A percentile compares a stretch with the other conserved stretches of the same genome.
phyloP scores from a whole-genome alignment of 1,284 basidiomycete genomes.

The Farysia itapuensis region DNA sequence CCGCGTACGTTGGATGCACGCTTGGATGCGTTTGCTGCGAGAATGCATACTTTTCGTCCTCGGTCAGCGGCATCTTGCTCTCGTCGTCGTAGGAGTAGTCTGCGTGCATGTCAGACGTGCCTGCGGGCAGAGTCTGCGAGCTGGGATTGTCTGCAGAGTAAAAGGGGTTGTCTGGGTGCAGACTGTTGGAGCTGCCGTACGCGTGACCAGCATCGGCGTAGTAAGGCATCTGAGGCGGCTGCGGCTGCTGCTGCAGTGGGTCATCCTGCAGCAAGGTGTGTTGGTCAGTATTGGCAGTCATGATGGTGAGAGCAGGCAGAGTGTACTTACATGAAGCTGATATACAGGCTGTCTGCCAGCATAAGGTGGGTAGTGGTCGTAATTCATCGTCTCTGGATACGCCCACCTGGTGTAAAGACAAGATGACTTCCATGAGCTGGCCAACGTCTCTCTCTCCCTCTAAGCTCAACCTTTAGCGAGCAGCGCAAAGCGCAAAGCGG shows the following conservation, averaged over 20 bases:
- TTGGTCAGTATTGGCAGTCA: neutral
- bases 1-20: slow-evolving; percentile 10
- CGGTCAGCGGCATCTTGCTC: slow-evolving; percentile 37
- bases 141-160: slow-evolving; percentile 32
- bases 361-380: neutral
- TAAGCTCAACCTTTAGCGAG: no score
- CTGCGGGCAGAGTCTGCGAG: slow-evolving; percentile 17
- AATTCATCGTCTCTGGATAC: neutral
- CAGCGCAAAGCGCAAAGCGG: no score
- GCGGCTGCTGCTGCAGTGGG: slow-evolving; percentile 11
- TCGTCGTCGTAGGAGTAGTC: slow-evolving; percentile 39
- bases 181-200: slow-evolving; percentile 6
- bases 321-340: slow-evolving; percentile 2
- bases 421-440: no score
- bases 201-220: slow-evolving; percentile 7
- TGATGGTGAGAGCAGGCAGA: neutral
- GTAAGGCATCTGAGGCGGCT: no score
- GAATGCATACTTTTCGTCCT: slow-evolving; percentile 38
- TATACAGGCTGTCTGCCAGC: neutral
- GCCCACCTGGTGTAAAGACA: no score
- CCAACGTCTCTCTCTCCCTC: no score
- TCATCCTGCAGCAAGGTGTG: slow-evolving; percentile 16
- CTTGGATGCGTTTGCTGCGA: slow-evolving; percentile 1
- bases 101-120: slow-evolving; percentile 22
- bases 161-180: slow-evolving; percentile 32